These are phyloP conservation scores for Nakaseomyces nivariensis DNA, from an alignment of 1,139 yeast species.

Conservation along the genomic window DNA sequence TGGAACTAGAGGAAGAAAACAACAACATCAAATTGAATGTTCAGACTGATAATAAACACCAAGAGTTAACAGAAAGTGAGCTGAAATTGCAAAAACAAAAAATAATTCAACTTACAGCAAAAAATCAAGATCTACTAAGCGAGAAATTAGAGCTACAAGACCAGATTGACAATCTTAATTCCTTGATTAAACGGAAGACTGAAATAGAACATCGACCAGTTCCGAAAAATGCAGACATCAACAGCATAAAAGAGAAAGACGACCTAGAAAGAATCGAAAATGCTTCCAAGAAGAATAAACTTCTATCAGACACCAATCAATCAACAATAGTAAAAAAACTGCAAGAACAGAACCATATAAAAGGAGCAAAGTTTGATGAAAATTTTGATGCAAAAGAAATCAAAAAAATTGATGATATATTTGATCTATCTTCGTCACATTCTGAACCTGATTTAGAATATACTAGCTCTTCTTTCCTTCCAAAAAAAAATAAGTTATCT, in stretches of 20 bases:
- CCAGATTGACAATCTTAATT: slow-evolving; percentile 10
- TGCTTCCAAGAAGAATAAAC: no score
- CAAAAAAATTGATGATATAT: not conserved
- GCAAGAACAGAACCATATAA: not conserved
- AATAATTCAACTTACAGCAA: slow-evolving; percentile 15
- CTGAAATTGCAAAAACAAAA: slow-evolving; percentile 16
- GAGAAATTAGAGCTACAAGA: slow-evolving; percentile 25
- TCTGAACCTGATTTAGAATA: not conserved
- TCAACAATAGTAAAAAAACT: not conserved
- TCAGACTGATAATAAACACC: slow-evolving; percentile 13
- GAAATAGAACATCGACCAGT: slow-evolving; percentile 3
- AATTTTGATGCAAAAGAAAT: not conserved
- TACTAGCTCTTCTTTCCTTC: not conserved
- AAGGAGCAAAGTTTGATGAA: not conserved
- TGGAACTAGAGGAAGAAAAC: slow-evolving; percentile 27
- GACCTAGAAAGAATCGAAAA: no score
- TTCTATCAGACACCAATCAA: no score
- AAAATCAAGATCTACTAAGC: slow-evolving; percentile 17
- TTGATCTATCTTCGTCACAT: not conserved
- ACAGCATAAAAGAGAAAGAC: no score
- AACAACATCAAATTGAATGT: slow-evolving; percentile 14
- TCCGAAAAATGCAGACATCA: not conserved
- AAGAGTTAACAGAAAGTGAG: slow-evolving; percentile 16
- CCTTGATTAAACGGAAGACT: slow-evolving; percentile 4
- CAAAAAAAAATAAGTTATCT: not conserved